Evolutionary conservation across 169 alveolate species (phyloP), one percentile per base, ranked within the genome.

Genomic region (Eimeria maxima): DNA sequence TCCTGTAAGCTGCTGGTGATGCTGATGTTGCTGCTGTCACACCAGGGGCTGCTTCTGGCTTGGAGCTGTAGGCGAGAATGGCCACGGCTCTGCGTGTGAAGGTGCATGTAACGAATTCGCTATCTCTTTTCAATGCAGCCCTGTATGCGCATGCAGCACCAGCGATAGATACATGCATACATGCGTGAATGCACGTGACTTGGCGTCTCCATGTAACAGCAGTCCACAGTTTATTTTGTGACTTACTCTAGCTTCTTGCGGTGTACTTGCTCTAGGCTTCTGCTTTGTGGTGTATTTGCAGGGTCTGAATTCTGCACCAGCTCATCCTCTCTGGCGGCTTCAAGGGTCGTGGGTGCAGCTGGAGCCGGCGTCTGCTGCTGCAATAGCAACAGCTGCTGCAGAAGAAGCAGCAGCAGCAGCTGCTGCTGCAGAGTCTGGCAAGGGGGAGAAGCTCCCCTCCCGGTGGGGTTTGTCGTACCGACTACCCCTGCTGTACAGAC

Each of bases 351-450:
- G 87, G 87, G 60, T 76, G 27, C 38, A 76, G 22, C 63, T 76
- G 33, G 60, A 76, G 63, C 87, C 87, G 14, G 11, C 87, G 44
- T 76, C 87, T 76, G 87, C 87, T 76, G 60, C 87, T 33, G 87
- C 53, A 14, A 63, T 76, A 42, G 87, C 87, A 33, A 8, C 60
- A 45, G 87, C 87, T 6, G 87, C 87, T 42, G 87, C 87, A 14
- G 87, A 76, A 27, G 63, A 57, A 76, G 87, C 87, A 11, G 60
- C 53, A 33, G 87, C 87, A 0, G 87, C 87, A 4, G 63, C 57
- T 8, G 38, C 57, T 7, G 60, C 38, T 20, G 87, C 87, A 6
- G 60, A 45, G 60, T 71, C 50, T 11, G 87, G 38, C 10, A 69
- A 69, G 80, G 50, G 47, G 80, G 50, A 69, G 42, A 47, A 20